Evolutionary conservation across 768 basidiomycete species (phyloP).

Genomic region (Pisolithus orientalis): DNA sequence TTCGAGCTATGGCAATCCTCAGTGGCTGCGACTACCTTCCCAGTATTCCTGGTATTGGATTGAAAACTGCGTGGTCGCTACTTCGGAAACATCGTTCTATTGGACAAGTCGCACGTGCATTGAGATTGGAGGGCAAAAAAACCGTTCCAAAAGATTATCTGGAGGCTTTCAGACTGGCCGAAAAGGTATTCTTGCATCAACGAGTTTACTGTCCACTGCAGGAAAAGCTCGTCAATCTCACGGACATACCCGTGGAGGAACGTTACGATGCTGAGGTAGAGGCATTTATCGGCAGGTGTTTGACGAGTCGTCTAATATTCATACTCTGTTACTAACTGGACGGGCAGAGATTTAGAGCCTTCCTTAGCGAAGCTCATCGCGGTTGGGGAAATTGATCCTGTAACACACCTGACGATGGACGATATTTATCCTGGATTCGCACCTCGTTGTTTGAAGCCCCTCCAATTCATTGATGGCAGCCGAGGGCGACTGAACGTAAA

Average conservation of each 20-base stretch:
- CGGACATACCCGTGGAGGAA: conserved; percentile 46
- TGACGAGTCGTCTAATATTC: not conserved
- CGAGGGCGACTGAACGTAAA: conserved; percentile 21
- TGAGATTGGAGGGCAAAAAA: conserved; percentile 82
- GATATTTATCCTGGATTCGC: conserved; percentile 71
- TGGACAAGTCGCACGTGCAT: conserved; percentile 70
- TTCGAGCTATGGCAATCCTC: conserved; percentile 89
- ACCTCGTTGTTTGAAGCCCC: conserved; percentile 47
- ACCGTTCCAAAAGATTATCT: conserved; percentile 72
- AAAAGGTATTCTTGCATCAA: conserved; percentile 90
- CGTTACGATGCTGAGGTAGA: conserved; percentile 56
- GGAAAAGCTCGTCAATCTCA: conserved; percentile 65
- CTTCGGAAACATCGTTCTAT: conserved; percentile 81
- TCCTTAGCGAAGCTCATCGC: conserved; percentile 62
- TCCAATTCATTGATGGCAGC: conserved; percentile 21
- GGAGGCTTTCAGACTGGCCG: conserved; percentile 70
- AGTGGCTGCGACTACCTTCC: conserved; percentile 92
- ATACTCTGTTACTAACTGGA: conserved; percentile 6
- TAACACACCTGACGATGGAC: conserved; percentile 58
- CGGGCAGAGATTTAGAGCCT: conserved; percentile 55
- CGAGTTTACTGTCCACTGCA: conserved; percentile 77
- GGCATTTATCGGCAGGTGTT: conserved; percentile 64
- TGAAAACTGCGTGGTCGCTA: conserved; percentile 87
- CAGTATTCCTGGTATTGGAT: conserved; percentile 84
- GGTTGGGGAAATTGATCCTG: conserved; percentile 63